Evolutionary conservation across 179 eudicot genomes (phyloP), one percentile per base, ranked within the genome.

Genomic region (Silene coronaria): DNA sequence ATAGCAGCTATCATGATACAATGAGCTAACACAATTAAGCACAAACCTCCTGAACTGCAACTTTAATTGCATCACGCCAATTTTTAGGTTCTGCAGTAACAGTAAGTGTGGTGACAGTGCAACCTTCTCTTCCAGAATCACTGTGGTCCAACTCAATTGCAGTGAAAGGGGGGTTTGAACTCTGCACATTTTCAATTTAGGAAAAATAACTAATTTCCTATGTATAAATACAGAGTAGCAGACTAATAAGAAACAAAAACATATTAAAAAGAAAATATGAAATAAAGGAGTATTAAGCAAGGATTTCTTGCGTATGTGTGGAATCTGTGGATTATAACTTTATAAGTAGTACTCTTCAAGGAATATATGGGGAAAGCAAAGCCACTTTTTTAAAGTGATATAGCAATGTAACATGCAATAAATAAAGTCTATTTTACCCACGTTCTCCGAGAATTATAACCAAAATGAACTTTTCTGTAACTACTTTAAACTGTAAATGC

Each of bases 61-160:
- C 98, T 84, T 84, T 91, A 60, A 96, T 89, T 34, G 99, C 99
- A 83, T 86, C 86, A 58, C 80, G 89, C 99, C 99, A 96, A 82
- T 93, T 96, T 82, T 84, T 85, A n/a, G 99, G 97, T 82, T 96
- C 99, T 67, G 97, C 99, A 7, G 95, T 96, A 70, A 96, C 98
- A 10, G 99, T 96, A 71, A 96, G 98, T 70, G 99, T 93, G 79
- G 99, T 96, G 24, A 96, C 98, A 1, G 99, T 93, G 86, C 99
- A 96, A 59, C 98, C 99, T 87, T 96, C 99, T 85, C 99, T 88
- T 79, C 97, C 99, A 48, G 99, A 96, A 80, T 96, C 99, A 88
- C 99, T 96, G 81, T 96, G 99, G 84, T 96, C 99, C 89, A 96
- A 84, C 83, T 96, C 99, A 72, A 96, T 89, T 57, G 96, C 82